Base-by-base conservation (phyloP, 805 yeast genomes). In the Saccharomycopsis fibuligera region DNA sequence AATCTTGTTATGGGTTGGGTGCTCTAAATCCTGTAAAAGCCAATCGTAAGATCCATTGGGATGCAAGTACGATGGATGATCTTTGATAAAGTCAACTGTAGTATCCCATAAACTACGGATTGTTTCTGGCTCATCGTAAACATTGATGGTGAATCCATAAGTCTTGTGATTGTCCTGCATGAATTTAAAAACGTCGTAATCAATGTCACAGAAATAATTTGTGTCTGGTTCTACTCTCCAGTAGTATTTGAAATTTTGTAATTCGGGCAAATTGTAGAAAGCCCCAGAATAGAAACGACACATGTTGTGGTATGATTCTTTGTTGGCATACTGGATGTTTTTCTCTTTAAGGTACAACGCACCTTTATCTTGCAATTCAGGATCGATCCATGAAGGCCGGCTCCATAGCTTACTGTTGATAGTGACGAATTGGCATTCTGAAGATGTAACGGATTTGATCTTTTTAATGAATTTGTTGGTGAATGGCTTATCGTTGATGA, bases 141-240 rank as follows among this genome's bases (percentile, higher is more conserved):
- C 63, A 47, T 74, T 75, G 49, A 84, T 69, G 16, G 79, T 79
- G 60, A 80, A 86, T 0, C 96, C 95, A 61, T 86, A 86, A 0
- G 78, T 69, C 62, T 84, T 84, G 38, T 74, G 63, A 40, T 85
- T 79, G 27, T 70, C 76, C 50, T 75, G 76, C 82, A 85, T 74
- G 62, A 81, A 83, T 57, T 76, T 79, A 68, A 85, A 85, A 9
- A 85, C 80, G 56, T 86, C 95, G 60, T 86, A 86, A 47, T 83
- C 76, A 40, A 86, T 64, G 49, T 81, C 78, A 58, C 86, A 79
- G 59, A 68, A 83, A 59, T 81, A 85, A 24, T 72, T 69, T 1
- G 86, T 84, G 35, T 68, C 68, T 8, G 95, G 95, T 63, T 86
- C 95, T 41, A 86, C 70, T 53, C 95, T 69, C 95, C 95, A 86